Base-by-base conservation (phyloP, 2,329 filamentous ascomycete species). In the Epichloe baconii region DNA sequence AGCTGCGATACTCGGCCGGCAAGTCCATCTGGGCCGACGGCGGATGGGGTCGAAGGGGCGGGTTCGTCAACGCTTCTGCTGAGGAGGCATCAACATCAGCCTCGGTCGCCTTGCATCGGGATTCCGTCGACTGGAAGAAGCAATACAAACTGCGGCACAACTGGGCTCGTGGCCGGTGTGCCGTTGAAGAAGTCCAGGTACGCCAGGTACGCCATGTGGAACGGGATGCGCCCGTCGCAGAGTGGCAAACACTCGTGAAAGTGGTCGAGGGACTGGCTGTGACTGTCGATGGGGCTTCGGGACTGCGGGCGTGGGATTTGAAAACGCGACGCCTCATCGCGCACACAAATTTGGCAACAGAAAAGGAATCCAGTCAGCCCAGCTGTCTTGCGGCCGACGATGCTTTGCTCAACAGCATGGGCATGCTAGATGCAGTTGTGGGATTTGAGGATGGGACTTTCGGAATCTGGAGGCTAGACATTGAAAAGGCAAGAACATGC, bases 121-220 rank as follows among this genome's bases (percentile, higher is more conserved):
- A 61, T 21, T 62, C 78, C 7, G 74, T 85, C 21, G 80, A 93
- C 62, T 96, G 90, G 90, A 95, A 94, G 71, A 78, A 79, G 54
- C 86, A 93, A 60, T 97, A 94, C 67, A 88, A 85, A 61, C 73
- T 96, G 47, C 78, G 87, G 44, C 86, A 95, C 64, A 97, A 97
- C 68, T 97, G 93, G 93, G 79, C 86, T 1, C 80, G 77, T 55
- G 93, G 91, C 0, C 82, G 79, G 57, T 95, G 88, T 60, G 84
- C 80, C 38, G 80, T 95, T 12, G 82, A 85, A 37, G 86, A 95
- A 65, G 78, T 96, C 34, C 75, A 82, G 44, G 76, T 88, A 23
- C 59, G 60, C 40, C 75, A 82, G 44, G 76, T 88, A 23, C 59
- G 60, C 40, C 60, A 62, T 40, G 49, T 53, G 10, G 70, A 74